These are phyloP conservation scores for Neocatenulostroma microsporum DNA, from an alignment of 2,329 filamentous ascomycete genomes.

Conservation along the genomic window DNA sequence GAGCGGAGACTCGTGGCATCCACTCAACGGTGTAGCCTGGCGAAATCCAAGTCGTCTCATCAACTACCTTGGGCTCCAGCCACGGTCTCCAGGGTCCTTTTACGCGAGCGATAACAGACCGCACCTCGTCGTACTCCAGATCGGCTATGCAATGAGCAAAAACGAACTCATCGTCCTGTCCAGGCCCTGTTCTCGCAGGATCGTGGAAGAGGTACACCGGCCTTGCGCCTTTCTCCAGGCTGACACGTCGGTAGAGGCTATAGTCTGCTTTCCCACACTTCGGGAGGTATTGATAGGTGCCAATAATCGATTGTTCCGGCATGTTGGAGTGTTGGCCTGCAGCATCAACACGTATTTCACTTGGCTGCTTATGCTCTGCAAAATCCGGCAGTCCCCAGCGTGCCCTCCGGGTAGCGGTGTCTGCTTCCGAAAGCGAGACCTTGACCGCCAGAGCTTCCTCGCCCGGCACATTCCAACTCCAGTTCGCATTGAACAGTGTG, in stretches of 20 bases:
- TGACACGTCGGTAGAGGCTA: slow-evolving; percentile 45
- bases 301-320: slow-evolving; percentile 24
- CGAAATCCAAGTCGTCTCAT: too few relatives aligned
- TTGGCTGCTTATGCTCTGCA: slow-evolving; percentile 37
- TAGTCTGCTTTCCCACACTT: slow-evolving; percentile 52
- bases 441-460: slow-evolving; percentile 9
- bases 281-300: slow-evolving; percentile 45
- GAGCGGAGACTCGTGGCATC: too few relatives aligned
- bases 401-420: slow-evolving; percentile 31
- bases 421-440: slow-evolving; percentile 17
- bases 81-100: slow-evolving; percentile 39
- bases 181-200: slow-evolving; percentile 42
- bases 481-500: slow-evolving; percentile 29
- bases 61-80: slow-evolving; percentile 14
- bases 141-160: slow-evolving; percentile 46
- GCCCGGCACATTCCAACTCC: slow-evolving; percentile 39
- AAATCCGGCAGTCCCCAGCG: slow-evolving; percentile 32
- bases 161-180: slow-evolving; percentile 47
- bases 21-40: background rate
- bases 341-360: too few relatives aligned
- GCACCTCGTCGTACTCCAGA: slow-evolving; percentile 40
- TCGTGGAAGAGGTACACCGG: slow-evolving; percentile 53
- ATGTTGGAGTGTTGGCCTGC: too few relatives aligned
- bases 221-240: slow-evolving; percentile 8
- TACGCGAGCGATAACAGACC: slow-evolving; percentile 42